A percentile compares a stretch with the other conserved stretches of the same genome.
phyloP scores from a whole-genome alignment of 805 yeast genomes.

The Candida parachauliodes region DNA sequence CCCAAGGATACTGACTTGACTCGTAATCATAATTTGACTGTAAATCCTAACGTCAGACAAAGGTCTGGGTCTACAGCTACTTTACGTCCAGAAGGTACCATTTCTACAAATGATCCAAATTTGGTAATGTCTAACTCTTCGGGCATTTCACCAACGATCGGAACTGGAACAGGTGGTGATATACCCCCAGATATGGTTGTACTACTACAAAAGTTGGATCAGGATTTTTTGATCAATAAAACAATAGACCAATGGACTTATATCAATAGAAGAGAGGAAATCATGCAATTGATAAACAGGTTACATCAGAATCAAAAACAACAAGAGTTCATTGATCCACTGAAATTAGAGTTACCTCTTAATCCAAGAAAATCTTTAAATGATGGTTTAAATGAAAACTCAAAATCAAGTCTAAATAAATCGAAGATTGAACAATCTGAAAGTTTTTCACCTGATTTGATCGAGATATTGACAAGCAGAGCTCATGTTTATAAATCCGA shows the following conservation, averaged over 20 bases:
- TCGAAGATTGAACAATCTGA: neutral
- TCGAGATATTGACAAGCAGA: slow-evolving; percentile 69
- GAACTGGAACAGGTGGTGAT: slow-evolving; percentile 22
- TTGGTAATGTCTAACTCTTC: slow-evolving; percentile 8
- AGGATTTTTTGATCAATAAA: slow-evolving; percentile 37
- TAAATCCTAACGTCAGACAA: neutral
- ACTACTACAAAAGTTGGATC: slow-evolving; percentile 38
- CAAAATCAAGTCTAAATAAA: slow-evolving; percentile 10
- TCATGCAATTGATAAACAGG: slow-evolving; percentile 33
- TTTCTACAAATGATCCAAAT: slow-evolving; percentile 9
- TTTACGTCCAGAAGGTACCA: slow-evolving; percentile 10
- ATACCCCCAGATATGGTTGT: slow-evolving; percentile 45
- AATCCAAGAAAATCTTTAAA: slow-evolving; percentile 49
- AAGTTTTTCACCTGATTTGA: slow-evolving; percentile 42
- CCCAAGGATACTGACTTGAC: too few species aligned
- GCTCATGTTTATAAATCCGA: slow-evolving; percentile 61
- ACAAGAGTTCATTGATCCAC: slow-evolving; percentile 21
- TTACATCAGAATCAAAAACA: slow-evolving; percentile 32
- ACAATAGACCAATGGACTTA: slow-evolving; percentile 46
- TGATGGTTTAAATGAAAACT: neutral
- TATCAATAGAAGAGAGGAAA: slow-evolving; percentile 43
- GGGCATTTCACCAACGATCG: slow-evolving; percentile 14
- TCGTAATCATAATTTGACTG: neutral
- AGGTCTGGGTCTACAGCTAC: slow-evolving; percentile 8
- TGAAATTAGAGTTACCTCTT: slow-evolving; percentile 53